phyloP scores from a whole-genome alignment of 163 green algal species.

The Chlamydomonas reinhardtii region DNA sequence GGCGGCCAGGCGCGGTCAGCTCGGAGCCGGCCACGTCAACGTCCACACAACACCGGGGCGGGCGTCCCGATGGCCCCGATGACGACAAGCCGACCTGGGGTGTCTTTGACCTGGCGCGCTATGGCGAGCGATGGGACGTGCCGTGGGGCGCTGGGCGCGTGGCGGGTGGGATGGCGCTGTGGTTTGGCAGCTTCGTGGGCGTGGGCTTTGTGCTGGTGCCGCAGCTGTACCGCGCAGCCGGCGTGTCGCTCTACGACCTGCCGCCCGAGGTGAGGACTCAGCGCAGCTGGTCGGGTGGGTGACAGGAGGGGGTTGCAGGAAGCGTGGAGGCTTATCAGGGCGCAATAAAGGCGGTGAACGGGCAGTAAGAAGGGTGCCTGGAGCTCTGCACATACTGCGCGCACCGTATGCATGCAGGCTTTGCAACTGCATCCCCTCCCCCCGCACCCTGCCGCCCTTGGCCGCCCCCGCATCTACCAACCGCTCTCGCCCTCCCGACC shows the following conservation, averaged over 20 bases:
- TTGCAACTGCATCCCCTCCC: no score
- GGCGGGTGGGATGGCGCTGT: constrained; percentile 59
- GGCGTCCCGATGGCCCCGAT: neutral
- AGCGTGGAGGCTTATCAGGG: no score
- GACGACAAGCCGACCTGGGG: constrained; percentile 7
- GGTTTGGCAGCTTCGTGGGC: constrained; percentile 59
- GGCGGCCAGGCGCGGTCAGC: no score
- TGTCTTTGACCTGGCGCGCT: constrained; percentile 12
- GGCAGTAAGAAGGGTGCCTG: no score
- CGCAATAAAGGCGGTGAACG: no score
- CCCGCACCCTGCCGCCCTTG: neutral
- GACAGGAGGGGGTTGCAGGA: no score
- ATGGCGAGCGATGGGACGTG: constrained; percentile 56
- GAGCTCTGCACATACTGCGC: no score
- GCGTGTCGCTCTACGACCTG: constrained; percentile 20
- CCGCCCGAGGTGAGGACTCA: constrained; percentile 8
- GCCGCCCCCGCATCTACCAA: neutral
- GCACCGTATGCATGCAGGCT: no score
- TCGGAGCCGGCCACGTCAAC: no score
- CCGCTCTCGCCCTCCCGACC: neutral
- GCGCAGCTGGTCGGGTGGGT: no score
- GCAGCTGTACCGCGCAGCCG: constrained; percentile 35
- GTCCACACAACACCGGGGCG: no score
- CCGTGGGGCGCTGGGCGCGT: constrained; percentile 57
- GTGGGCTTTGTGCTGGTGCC: constrained; percentile 67